Evolutionary conservation across 306 rosid species (phyloP).

Genomic region (Amphicarpaea edgeworthii): DNA sequence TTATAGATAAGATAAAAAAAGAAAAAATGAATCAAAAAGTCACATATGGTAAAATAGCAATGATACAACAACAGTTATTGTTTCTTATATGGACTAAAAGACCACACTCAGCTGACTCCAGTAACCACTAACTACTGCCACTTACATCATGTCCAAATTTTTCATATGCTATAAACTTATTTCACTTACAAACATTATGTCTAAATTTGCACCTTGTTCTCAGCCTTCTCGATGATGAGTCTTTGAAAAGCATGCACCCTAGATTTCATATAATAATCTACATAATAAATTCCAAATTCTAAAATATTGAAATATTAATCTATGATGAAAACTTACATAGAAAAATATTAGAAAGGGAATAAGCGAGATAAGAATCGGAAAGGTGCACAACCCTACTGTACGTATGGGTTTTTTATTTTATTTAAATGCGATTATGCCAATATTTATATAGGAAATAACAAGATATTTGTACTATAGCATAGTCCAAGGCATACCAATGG

Average conservation of each 20-base stretch:
- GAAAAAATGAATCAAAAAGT: slow-evolving; percentile 26
- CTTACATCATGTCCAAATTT: too few species aligned
- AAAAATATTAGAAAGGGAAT: not conserved
- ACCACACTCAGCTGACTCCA: too few species aligned
- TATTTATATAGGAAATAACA: not conserved
- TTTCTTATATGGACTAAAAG: too few species aligned
- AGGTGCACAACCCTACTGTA: not conserved
- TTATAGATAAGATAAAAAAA: slow-evolving; percentile 36
- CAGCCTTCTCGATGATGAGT: too few species aligned
- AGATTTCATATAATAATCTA: too few species aligned
- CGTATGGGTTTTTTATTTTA: not conserved
- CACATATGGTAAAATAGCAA: not conserved
- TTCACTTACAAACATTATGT: too few species aligned
- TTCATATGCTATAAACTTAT: too few species aligned
- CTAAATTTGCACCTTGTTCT: too few species aligned
- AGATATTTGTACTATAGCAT: slow-evolving; percentile 1
- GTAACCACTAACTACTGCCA: too few species aligned
- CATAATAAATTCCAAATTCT: too few species aligned
- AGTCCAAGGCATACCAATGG: slow-evolving; percentile 18
- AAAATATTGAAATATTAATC: not conserved
- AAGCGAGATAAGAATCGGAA: not conserved
- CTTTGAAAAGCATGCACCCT: too few species aligned
- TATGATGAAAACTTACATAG: not conserved
- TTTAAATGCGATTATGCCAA: not conserved
- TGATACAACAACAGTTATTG: too few species aligned